These are phyloP conservation scores for Castanea crenata DNA, from an alignment of 306 rosid species.

Conservation along the genomic window DNA sequence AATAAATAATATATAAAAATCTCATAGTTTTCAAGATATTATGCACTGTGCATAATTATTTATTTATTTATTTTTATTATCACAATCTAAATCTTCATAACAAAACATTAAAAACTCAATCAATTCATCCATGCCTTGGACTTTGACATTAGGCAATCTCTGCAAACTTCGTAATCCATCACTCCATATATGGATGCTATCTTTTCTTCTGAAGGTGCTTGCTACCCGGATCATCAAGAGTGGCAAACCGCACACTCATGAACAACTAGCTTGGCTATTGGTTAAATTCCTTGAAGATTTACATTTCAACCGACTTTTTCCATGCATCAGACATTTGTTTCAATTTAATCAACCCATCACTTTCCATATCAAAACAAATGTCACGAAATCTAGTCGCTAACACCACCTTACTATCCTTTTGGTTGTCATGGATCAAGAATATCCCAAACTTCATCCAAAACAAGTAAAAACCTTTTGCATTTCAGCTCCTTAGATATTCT, in stretches of 20 bases:
- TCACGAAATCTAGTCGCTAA: not conserved
- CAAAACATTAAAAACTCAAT: not conserved
- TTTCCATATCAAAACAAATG: not conserved
- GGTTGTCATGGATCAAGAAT: not conserved
- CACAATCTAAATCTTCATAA: not conserved
- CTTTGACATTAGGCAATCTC: slow-evolving; percentile 13
- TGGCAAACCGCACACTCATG: slow-evolving; percentile 26
- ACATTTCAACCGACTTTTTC: slow-evolving; percentile 6
- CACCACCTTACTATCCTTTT: slow-evolving; percentile 22
- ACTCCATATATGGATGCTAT: slow-evolving; percentile 13
- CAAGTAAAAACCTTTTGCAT: slow-evolving; percentile 17
- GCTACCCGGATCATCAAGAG: slow-evolving; percentile 26
- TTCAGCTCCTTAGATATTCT: slow-evolving; percentile 8
- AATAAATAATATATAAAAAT: slow-evolving; percentile 20
- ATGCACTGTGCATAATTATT: not conserved
- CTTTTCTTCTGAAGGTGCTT: slow-evolving; percentile 17
- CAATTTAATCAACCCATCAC: not conserved
- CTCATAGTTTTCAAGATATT: slow-evolving; percentile 19
- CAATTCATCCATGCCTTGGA: slow-evolving; percentile 7
- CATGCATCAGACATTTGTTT: slow-evolving; percentile 24
- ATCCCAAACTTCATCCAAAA: slow-evolving; percentile 29
- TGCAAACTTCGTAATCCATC: slow-evolving; percentile 9
- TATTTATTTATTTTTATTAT: not conserved
- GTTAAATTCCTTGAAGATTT: slow-evolving; percentile 13
- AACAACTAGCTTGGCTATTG: slow-evolving; percentile 12